phyloP scores from a whole-genome alignment of 73 alveolate genomes.

The Paramecium tetraurelia region DNA sequence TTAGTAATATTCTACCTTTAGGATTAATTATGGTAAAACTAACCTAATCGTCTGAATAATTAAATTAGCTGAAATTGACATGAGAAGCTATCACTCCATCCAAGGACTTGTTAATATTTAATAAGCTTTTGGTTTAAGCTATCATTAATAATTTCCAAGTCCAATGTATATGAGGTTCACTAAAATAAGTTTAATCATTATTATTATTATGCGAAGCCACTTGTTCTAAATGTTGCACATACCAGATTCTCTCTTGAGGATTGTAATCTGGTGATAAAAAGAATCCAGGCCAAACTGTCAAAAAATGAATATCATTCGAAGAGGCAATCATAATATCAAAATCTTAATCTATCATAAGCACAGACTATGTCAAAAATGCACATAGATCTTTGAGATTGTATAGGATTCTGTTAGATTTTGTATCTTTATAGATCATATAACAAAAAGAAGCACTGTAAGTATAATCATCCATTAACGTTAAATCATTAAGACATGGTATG shows the following conservation, averaged over 20 bases:
- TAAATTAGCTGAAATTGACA: background rate
- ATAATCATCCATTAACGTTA: background rate
- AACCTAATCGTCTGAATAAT: background rate
- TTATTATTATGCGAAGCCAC: background rate
- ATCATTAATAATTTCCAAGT: constrained; percentile 10
- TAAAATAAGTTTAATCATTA: background rate
- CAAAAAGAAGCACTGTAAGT: background rate
- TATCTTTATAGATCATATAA: background rate
- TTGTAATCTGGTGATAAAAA: background rate
- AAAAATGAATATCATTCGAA: background rate
- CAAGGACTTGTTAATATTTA: background rate
- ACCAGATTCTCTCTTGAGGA: background rate
- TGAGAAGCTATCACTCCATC: constrained; percentile 3
- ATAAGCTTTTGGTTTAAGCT: background rate
- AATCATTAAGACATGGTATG: background rate
- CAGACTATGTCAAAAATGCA: background rate
- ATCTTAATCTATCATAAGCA: background rate
- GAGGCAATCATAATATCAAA: background rate
- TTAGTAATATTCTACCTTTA: background rate
- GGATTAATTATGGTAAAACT: background rate
- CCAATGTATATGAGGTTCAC: background rate
- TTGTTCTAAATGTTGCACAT: background rate
- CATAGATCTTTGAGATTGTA: background rate
- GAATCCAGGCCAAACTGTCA: background rate
- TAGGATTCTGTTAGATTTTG: background rate